These are phyloP conservation scores for Psophocarpus tetragonolobus DNA, from an alignment of 306 rosid species.

Conservation along the genomic window DNA sequence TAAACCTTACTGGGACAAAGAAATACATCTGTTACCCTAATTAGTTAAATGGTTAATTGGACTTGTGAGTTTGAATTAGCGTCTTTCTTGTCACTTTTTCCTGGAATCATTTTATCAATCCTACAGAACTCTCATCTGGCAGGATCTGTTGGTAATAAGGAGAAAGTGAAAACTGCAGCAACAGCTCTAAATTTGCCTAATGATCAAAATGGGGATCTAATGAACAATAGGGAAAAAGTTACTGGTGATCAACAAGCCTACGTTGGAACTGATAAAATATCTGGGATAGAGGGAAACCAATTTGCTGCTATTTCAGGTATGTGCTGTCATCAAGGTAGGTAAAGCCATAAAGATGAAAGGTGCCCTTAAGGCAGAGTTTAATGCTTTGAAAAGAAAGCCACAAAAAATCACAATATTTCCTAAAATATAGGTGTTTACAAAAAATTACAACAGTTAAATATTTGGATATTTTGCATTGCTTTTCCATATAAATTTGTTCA, in stretches of 20 bases:
- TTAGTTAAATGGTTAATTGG: conserved; percentile 12
- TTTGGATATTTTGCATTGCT: neutral
- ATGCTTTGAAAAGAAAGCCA: neutral
- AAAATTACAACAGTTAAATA: neutral
- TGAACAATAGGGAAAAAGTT: conserved; percentile 29
- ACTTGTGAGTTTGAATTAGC: neutral
- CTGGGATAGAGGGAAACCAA: conserved; percentile 34
- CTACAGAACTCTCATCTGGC: conserved; percentile 40
- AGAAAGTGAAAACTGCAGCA: conserved; percentile 36
- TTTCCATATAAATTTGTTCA: neutral
- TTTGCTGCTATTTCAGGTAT: conserved; percentile 48
- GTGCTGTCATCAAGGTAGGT: conserved; percentile 20
- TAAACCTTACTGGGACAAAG: conserved; percentile 15
- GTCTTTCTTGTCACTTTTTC: conserved; percentile 18
- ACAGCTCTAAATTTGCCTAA: conserved; percentile 28
- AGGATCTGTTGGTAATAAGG: conserved; percentile 47
- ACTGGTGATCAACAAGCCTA: conserved; percentile 25
- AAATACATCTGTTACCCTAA: conserved; percentile 1
- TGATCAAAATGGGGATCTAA: conserved; percentile 34
- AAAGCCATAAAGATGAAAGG: neutral
- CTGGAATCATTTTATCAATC: conserved; percentile 32
- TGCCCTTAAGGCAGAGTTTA: neutral
- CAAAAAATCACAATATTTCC: neutral
- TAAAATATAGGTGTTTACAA: neutral
- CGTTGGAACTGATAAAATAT: conserved; percentile 30